phyloP scores from a whole-genome alignment of 495 filamentous ascomycete genomes.

The Podospora anserina region DNA sequence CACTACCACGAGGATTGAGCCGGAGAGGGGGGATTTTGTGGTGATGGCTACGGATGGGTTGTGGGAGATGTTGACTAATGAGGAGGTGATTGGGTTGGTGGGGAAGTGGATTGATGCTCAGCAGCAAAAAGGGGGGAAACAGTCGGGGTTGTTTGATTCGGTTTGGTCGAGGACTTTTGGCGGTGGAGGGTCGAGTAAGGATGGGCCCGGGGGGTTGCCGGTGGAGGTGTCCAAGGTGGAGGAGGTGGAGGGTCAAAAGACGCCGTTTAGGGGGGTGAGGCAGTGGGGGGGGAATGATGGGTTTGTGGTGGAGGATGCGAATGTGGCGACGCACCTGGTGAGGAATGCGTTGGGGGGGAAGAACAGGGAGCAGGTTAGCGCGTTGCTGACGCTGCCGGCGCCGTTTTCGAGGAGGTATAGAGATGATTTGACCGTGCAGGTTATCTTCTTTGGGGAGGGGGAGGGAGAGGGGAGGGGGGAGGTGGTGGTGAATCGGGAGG shows the following conservation, averaged over 20 bases:
- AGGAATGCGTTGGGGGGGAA: conserved; percentile 93
- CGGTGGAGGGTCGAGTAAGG: conserved; percentile 36
- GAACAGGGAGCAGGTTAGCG: conserved; percentile 91
- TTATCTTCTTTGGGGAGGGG: conserved; percentile 93
- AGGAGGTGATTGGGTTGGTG: conserved; percentile 95
- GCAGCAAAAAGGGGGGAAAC: conserved; percentile 40
- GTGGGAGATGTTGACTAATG: conserved; percentile 99
- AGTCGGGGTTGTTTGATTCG: conserved; percentile 26
- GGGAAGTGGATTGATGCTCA: conserved; percentile 82
- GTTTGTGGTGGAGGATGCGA: conserved; percentile 94
- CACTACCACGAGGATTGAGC: conserved; percentile 91
- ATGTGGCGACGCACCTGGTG: conserved; percentile 92
- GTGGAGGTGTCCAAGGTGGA: conserved; percentile 47
- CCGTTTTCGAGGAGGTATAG: conserved; percentile 88
- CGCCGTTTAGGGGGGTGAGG: conserved; percentile 70
- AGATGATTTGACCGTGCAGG: conserved; percentile 95
- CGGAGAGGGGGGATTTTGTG: conserved; percentile 86
- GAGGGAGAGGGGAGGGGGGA: conserved; percentile 59
- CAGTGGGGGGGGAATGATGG: conserved; percentile 77
- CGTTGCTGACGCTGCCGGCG: conserved; percentile 83
- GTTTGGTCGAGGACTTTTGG: conserved; percentile 60
- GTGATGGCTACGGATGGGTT: conserved; percentile 96
- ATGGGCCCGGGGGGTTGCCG: conserved; percentile 40
- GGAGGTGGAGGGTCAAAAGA: conserved; percentile 51
- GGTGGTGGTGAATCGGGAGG: conserved; percentile 80